These are phyloP conservation scores for Aspergillus intermedius DNA, from an alignment of 2,329 filamentous ascomycete species.

Conservation along the genomic window DNA sequence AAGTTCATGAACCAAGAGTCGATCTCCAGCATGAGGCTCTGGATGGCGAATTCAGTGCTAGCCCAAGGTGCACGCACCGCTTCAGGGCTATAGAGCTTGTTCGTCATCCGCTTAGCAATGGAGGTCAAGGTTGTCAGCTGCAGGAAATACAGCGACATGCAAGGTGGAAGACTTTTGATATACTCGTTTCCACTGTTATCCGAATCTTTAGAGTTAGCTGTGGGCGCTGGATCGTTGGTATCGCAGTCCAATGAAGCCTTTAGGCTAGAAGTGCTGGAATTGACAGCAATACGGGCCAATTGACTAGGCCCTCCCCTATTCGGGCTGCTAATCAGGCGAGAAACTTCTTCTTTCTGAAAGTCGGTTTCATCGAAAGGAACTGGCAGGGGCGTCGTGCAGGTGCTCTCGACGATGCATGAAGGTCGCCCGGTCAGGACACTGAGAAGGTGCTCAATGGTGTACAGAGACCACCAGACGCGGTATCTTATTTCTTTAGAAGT, in stretches of 20 bases:
- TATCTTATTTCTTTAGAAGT: slow-evolving; percentile 39
- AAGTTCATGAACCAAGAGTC: slow-evolving; percentile 37
- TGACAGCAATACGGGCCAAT: slow-evolving; percentile 16
- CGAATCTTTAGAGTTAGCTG: slow-evolving; percentile 8
- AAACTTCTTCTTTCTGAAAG: slow-evolving; percentile 29
- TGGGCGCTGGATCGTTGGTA: slow-evolving; percentile 9
- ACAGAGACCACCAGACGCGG: slow-evolving; percentile 42
- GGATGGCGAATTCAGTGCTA: slow-evolving; percentile 33
- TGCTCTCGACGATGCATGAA: slow-evolving; percentile 35
- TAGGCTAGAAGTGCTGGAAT: slow-evolving; percentile 16
- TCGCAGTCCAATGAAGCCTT: slow-evolving; percentile 15
- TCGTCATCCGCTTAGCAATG: slow-evolving; percentile 32
- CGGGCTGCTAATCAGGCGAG: slow-evolving; percentile 22
- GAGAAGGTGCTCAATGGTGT: slow-evolving; percentile 37
- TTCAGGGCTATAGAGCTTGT: slow-evolving; percentile 35
- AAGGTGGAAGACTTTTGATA: slow-evolving; percentile 30
- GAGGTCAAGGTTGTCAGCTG: slow-evolving; percentile 32
- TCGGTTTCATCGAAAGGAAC: slow-evolving; percentile 36
- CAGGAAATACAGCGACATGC: slow-evolving; percentile 36
- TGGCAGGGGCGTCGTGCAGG: slow-evolving; percentile 38
- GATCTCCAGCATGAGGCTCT: slow-evolving; percentile 31
- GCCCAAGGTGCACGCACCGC: slow-evolving; percentile 30
- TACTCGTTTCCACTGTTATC: slow-evolving; percentile 25
- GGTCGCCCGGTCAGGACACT: slow-evolving; percentile 41
- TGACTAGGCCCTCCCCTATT: slow-evolving; percentile 14